A percentile compares a stretch with the other conserved stretches of the same genome.
Conservation (phyloP, 345 rosid genomes). For the Gynandropsis gynandra region DNA sequence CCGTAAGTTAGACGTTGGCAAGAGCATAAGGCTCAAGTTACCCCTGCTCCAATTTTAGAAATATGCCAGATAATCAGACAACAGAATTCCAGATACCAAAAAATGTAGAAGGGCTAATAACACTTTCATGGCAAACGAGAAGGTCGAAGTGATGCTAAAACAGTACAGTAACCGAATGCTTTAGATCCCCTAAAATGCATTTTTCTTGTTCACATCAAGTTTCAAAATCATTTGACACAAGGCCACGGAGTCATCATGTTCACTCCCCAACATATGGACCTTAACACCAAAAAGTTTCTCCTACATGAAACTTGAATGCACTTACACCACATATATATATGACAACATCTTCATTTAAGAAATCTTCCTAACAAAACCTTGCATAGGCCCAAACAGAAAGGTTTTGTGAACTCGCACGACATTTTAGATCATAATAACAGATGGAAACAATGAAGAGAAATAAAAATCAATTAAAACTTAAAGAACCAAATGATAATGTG, state of each 20-base stretch:
- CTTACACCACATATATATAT: background rate
- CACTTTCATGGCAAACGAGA: no score
- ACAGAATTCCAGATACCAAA: conserved; percentile 4
- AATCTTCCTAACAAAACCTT: conserved; percentile 1
- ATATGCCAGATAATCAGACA: background rate
- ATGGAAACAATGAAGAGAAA: background rate
- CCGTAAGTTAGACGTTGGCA: conserved; percentile 85
- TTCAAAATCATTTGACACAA: background rate
- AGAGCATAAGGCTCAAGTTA: conserved; percentile 55
- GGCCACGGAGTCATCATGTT: background rate
- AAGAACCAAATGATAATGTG: background rate
- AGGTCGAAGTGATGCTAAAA: no score
- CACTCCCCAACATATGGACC: background rate
- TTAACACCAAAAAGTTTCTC: background rate
- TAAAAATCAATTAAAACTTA: background rate
- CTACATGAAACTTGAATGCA: background rate
- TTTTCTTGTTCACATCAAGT: no score
- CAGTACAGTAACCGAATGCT: no score
- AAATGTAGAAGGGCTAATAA: background rate
- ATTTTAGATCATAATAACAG: conserved; percentile 1
- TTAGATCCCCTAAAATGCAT: no score
- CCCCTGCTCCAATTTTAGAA: conserved; percentile 52
- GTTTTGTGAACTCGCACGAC: background rate
- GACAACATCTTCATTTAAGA: background rate
- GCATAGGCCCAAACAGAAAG: background rate